Base-by-base conservation (phyloP, 768 basidiomycete species). In the Panus rudis region DNA sequence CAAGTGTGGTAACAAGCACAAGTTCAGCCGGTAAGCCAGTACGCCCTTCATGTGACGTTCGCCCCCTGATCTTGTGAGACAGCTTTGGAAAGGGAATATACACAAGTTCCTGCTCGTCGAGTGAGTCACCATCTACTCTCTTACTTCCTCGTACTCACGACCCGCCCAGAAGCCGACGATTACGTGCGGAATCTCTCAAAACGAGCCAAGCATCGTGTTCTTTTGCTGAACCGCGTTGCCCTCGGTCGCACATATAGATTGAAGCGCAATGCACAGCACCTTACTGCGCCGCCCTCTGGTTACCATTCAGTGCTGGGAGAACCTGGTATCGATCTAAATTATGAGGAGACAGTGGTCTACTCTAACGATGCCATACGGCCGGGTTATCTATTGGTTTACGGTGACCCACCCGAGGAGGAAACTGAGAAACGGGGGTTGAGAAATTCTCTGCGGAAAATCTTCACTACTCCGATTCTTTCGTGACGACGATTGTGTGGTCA, bases 61-160 rank as follows among this genome's bases (percentile, higher is more conserved):
- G 16, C 33, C 7, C 23, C 11, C 25, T 25, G 23, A 5, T 28
- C 23, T 41, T 20, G 11, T 17, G n/a, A n/a, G 13, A 23, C 50
- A 78, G 81, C 47, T 84, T 84, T 56, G 81, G 81, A n/a, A 68
- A 66, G 5, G 82, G 81, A 3, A 81, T 84, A 32, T 84, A 84
- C 54, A 78, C 76, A 1, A 79, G 78, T 12, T 54, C 73, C 2
- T 80, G 79, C 54, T 81, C 81, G 12, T 82, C 80, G 5, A 84
- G 81, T 81, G 51, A 37, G 72, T 62, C 16, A 20, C 16, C 33
- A 33, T n/a, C 16, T 32, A 37, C 16, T 19, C 4, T 26, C 26
- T 13, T 20, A 12, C 0, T 23, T 31, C 14, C 43, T 23, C 31
- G 4, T 22, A 26, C 25, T 20, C 22, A 39, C 40, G 6, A 8